Evolutionary conservation across 495 filamentous ascomycete genomes (phyloP), one percentile per base, ranked within the genome.

Genomic region (Penicillium pulvis): DNA sequence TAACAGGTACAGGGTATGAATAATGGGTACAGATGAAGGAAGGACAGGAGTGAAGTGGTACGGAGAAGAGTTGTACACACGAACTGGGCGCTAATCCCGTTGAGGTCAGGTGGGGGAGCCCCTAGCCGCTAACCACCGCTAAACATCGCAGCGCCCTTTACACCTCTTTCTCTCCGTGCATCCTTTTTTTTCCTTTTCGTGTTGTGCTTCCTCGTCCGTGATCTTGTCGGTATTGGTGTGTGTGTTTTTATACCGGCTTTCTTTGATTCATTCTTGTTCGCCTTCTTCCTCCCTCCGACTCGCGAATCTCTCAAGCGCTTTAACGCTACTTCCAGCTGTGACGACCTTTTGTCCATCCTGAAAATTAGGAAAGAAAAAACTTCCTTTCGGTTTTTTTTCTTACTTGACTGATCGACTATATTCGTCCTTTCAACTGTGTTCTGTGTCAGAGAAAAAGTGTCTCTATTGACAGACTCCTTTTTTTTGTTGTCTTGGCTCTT

Each of bases 111-210:
- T 56, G 54, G 54, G 54, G 54, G 54, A 56, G 64, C 72, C 66
- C 65, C 66, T 67, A 71, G 73, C 73, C 71, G 73, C 74, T 78
- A 59, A 31, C 31, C 41, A 20, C 28, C 44, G 33, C 31, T 39
- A 41, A 44, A 56, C 44, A 56, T 49, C 23, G 19, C n/a, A 50
- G 57, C 60, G 61, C 51, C 58, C 60, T 63, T 61, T 53, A 48
- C 54, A 61, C 56, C 49, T 56, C 50, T 59, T 55, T 59, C 61
- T 63, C 53, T 65, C 58, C 61, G 58, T 57, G 35, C 55, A 57
- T 45, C 35, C 33, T 57, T 57, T 39, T 61, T 52, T 62, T 58
- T 64, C 41, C 55, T 59, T 57, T 54, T 55, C 60, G 44, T 63
- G 60, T 63, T 43, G 47, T 53, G 61, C 55, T 53, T 48, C 26